These are phyloP conservation scores for Thelonectria blattea DNA, from an alignment of 2,329 filamentous ascomycete species.

Conservation along the genomic window DNA sequence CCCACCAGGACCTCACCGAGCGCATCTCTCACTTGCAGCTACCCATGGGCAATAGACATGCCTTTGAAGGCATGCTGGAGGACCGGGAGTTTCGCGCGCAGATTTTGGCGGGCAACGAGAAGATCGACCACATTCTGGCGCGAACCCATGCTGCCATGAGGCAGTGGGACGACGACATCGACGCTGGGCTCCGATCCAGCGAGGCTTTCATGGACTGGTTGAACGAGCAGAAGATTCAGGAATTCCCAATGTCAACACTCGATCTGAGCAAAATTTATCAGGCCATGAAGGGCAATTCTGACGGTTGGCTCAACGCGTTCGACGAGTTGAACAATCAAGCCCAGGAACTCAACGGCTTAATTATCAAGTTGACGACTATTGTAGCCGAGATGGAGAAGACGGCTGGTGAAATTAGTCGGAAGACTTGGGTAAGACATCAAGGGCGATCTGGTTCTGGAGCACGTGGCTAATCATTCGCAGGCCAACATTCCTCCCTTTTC, in stretches of 20 bases:
- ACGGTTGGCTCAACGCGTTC: conserved; percentile 87
- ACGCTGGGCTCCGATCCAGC: conserved; percentile 77
- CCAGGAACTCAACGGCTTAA: conserved; percentile 69
- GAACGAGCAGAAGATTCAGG: conserved; percentile 65
- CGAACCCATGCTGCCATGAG: conserved; percentile 78
- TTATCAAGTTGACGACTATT: conserved; percentile 76
- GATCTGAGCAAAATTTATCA: conserved; percentile 75
- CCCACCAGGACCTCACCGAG: conserved; percentile 78
- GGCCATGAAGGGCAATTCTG: conserved; percentile 91
- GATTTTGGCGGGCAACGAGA: conserved; percentile 85
- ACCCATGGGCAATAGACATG: conserved; percentile 79
- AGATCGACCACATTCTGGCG: conserved; percentile 87
- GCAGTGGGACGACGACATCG: conserved; percentile 78
- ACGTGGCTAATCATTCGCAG: conserved; percentile 26
- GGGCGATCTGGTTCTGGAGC: neutral
- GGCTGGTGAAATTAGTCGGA: conserved; percentile 82
- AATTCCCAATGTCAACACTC: conserved; percentile 63
- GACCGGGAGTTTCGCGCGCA: conserved; percentile 82
- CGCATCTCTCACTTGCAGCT: conserved; percentile 81
- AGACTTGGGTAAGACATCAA: conserved; percentile 67
- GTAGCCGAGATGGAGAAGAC: conserved; percentile 86
- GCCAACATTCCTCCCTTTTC: conserved; percentile 37
- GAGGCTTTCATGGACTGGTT: conserved; percentile 80
- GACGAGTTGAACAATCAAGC: conserved; percentile 76
- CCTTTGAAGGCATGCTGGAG: conserved; percentile 88